Evolutionary conservation across 257 asterid species (phyloP), one percentile per base, ranked within the genome.

Genomic region (Solanum lycopersicoides): DNA sequence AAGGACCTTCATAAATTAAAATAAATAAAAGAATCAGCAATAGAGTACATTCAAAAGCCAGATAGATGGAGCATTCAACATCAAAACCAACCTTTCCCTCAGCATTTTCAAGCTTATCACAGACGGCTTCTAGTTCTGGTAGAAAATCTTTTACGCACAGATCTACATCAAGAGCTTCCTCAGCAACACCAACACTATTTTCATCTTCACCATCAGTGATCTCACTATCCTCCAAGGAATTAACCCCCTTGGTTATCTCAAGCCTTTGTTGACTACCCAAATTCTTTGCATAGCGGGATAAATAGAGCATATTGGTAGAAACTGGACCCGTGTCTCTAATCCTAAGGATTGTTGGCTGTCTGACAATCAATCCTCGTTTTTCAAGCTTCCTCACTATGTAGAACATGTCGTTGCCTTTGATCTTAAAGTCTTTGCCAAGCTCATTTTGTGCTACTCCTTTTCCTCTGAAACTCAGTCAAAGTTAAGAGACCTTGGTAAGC

Each of bases 401-500:
- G 87, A 92, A 95, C 59, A 97, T 90, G 65, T 93, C 91, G 90
- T 95, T 97, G 25, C 96, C 93, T 88, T 93, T 92, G 6, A 94
- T 87, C 71, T 91, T 89, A 30, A 95, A 91, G 87, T 95, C 98
- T 89, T 92, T 97, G 12, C 95, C 87, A 89, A 97, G 99, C 87
- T 93, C 98, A 91, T 76, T 93, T 91, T 97, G 99, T 7, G 98
- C 94, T 69, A 97, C 89, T 89, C 99, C 99, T 83, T 88, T 91
- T 75, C 89, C 87, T 92, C 99, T 97, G 95, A 89, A 90, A 56
- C 88, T 77, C 84, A 32, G 79, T 87, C 80, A 90, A 75, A 45
- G 76, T 63, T 30, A 50, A 73, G 80, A 63, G 77, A 47, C 18
- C 44, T 71, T 84, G 35, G 34, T 65, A 32, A 84, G 87, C 79